Percentiles rank a stretch among this genome's conserved stretches.
Conservation (phyloP, 345 rosid genomes). For the Acer saccharum region DNA sequence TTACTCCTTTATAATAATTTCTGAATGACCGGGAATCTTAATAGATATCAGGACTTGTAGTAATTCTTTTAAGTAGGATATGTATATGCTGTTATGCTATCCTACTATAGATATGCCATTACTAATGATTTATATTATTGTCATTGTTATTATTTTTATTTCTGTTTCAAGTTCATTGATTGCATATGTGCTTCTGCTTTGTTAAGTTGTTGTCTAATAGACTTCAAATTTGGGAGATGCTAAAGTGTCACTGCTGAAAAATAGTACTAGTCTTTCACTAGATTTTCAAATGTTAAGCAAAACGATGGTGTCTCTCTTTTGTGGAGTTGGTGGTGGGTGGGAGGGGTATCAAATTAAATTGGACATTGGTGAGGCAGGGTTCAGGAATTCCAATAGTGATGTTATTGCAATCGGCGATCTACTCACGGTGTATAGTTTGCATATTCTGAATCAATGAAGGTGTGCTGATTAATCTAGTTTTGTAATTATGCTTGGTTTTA, state of each 20-base stretch:
- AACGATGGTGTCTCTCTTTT: background rate
- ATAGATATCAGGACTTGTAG: background rate
- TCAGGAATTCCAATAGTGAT: background rate
- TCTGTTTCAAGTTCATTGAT: background rate
- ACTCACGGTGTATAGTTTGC: background rate
- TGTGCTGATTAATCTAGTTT: background rate
- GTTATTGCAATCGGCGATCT: slow-evolving; percentile 1
- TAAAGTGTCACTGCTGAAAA: background rate
- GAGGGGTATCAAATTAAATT: background rate
- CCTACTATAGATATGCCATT: background rate
- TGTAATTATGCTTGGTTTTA: background rate
- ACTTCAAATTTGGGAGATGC: background rate
- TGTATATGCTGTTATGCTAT: background rate
- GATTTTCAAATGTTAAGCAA: background rate
- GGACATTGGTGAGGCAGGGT: background rate
- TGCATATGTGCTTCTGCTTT: background rate
- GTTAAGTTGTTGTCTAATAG: background rate
- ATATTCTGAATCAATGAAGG: background rate
- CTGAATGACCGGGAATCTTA: background rate
- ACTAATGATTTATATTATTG: background rate
- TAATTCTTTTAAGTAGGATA: background rate
- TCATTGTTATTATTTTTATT: background rate
- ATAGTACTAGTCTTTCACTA: background rate
- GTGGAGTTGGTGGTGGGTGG: background rate
- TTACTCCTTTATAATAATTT: background rate